Conservation (phyloP, 1,139 yeast genomes). For the Casaregolazyma suthepensis region DNA sequence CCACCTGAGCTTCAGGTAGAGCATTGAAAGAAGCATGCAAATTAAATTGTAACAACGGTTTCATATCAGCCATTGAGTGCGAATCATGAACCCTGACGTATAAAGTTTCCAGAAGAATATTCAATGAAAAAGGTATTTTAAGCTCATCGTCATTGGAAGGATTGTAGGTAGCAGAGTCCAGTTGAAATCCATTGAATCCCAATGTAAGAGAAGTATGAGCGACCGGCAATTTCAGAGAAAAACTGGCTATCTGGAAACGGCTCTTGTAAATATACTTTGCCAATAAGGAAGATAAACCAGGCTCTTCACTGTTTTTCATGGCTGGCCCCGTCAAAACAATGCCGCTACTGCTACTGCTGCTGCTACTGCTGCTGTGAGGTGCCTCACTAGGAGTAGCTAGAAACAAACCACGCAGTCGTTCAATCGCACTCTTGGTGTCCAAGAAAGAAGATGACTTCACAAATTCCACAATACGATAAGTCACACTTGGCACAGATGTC, state of each 20-base stretch:
- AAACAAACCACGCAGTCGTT: neutral
- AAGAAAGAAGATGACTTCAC: neutral
- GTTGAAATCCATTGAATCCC: neutral
- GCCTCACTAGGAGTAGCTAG: neutral
- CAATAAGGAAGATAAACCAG: neutral
- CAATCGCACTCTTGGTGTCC: neutral
- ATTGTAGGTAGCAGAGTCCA: neutral
- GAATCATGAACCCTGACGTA: conserved; percentile 2
- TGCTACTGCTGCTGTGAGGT: neutral
- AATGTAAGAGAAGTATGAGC: neutral
- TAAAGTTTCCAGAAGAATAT: neutral
- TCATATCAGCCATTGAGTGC: neutral
- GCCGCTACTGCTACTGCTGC: neutral
- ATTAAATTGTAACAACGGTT: neutral
- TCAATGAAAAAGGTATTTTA: neutral
- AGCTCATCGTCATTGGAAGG: neutral
- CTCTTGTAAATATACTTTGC: neutral
- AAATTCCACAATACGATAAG: neutral
- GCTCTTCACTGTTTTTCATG: neutral
- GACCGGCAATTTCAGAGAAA: conserved; percentile 1
- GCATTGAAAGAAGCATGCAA: neutral
- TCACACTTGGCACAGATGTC: conserved; percentile 4
- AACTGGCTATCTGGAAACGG: neutral
- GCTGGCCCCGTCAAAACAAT: neutral
- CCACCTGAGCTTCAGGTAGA: neutral